Percentiles rank a stretch among this genome's conserved stretches.
Conservation (phyloP, 768 basidiomycete genomes). For the Boletus sp. region DNA sequence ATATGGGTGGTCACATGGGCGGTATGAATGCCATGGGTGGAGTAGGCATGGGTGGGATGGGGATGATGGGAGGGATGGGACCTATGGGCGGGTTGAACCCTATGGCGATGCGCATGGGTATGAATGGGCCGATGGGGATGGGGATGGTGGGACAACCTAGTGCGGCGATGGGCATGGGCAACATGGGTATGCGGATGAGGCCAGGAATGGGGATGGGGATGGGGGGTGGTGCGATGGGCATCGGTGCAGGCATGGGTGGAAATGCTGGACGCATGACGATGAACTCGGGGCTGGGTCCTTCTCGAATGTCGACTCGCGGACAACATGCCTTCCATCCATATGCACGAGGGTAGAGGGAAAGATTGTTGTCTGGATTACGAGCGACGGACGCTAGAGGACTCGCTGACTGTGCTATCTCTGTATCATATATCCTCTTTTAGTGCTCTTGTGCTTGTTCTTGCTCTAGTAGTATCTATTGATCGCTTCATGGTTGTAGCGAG, state of each 20-base stretch:
- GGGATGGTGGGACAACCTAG: slow-evolving; percentile 33
- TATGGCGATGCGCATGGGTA: slow-evolving; percentile 37
- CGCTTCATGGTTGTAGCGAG: neutral
- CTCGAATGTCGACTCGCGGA: slow-evolving; percentile 47
- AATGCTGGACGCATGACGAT: slow-evolving; percentile 40
- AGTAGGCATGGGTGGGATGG: slow-evolving; percentile 33
- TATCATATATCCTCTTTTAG: slow-evolving; percentile 30
- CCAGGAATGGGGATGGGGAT: slow-evolving; percentile 40
- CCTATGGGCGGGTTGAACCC: slow-evolving; percentile 27
- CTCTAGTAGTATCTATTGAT: slow-evolving; percentile 16
- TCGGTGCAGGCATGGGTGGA: slow-evolving; percentile 27
- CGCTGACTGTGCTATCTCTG: slow-evolving; percentile 18
- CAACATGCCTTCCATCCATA: slow-evolving; percentile 68
- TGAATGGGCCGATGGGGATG: slow-evolving; percentile 36
- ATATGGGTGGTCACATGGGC: slow-evolving; percentile 15
- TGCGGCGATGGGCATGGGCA: slow-evolving; percentile 18
- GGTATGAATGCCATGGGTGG: slow-evolving; percentile 21
- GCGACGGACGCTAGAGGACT: neutral
- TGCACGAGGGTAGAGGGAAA: slow-evolving; percentile 32
- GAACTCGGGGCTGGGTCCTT: slow-evolving; percentile 45
- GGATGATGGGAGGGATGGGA: slow-evolving; percentile 35
- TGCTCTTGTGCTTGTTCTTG: slow-evolving; percentile 11
- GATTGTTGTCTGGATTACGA: neutral
- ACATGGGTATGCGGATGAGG: slow-evolving; percentile 36
- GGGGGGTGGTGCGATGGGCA: slow-evolving; percentile 38